These are phyloP conservation scores for Termitomyces sp. DNA, from an alignment of 768 basidiomycete genomes.

Conservation along the genomic window DNA sequence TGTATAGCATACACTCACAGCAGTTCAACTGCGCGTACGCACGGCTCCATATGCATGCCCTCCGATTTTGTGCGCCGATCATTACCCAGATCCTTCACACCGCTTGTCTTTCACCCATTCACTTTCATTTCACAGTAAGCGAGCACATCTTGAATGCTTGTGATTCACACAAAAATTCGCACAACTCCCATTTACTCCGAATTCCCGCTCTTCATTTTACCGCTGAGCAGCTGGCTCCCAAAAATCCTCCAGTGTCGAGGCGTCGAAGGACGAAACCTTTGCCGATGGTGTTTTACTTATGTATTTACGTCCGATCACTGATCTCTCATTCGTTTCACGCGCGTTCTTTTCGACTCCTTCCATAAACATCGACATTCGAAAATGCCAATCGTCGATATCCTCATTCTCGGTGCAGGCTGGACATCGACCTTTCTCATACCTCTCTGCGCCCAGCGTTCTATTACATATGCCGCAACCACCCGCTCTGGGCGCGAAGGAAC, in stretches of 20 bases:
- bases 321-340: background rate
- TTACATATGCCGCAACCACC: constrained; percentile 52
- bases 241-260: too few relatives aligned
- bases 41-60: too few relatives aligned
- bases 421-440: constrained; percentile 58
- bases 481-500: constrained; percentile 47
- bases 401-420: constrained; percentile 70
- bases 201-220: too few relatives aligned
- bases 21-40: too few relatives aligned
- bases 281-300: too few relatives aligned
- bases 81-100: background rate
- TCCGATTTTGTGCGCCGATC: background rate
- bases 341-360: background rate
- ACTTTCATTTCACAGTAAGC: background rate
- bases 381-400: constrained; percentile 44
- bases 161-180: background rate
- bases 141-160: background rate
- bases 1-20: too few relatives aligned
- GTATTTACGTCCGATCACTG: too few relatives aligned
- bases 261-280: too few relatives aligned
- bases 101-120: background rate
- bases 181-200: too few relatives aligned
- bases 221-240: too few relatives aligned
- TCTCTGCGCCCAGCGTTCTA: constrained; percentile 35
- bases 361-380: background rate